Base-by-base conservation (phyloP, 805 yeast species). In the Metschnikowia peoriensis region DNA sequence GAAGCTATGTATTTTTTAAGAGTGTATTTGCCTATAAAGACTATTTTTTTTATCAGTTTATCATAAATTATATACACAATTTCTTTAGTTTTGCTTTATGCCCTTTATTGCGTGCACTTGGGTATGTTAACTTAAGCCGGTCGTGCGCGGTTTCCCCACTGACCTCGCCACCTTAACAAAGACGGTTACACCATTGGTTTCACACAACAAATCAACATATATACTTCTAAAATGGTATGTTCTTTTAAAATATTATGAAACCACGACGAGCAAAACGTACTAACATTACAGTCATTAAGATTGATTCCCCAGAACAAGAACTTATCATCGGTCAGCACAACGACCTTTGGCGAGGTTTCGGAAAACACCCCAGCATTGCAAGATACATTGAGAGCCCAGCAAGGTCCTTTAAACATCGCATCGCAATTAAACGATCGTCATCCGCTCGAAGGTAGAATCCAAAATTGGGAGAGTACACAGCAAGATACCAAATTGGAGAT, bases 391-490 rank as follows among this genome's bases (percentile, higher is more conserved):
- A 81, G 88, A 67, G 75, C 81, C 2, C 82, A 80, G 51, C 80
- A 83, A 55, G 92, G 92, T 16, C 89, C 88, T 10, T 65, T 77
- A 41, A 77, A 77, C 39, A 69, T 83, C 50, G 75, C 85, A 9
- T 79, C 90, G 7, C 81, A 83, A 60, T 72, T 87, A 60, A 87
- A 86, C 65, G 81, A 83, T 61, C 83, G 87, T 68, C 99, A 94
- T 69, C 98, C 98, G 11, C 75, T 94, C 55, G 96, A 94, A 64
- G 61, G 79, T 5, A 82, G 97, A 60, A 69, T 94, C 38, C 69
- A 73, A 51, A 79, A 83, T 62, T 94, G 97, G 97, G 96, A 91
- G 27, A 73, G 76, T 42, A 86, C 86, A 11, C 91, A 90, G 64
- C 79, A 80, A 35, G 83, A 83, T 32, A 74, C 85, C 58, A 84